Evolutionary conservation across 2,329 filamentous ascomycete genomes (phyloP).

Genomic region (Colletotrichum sp.): DNA sequence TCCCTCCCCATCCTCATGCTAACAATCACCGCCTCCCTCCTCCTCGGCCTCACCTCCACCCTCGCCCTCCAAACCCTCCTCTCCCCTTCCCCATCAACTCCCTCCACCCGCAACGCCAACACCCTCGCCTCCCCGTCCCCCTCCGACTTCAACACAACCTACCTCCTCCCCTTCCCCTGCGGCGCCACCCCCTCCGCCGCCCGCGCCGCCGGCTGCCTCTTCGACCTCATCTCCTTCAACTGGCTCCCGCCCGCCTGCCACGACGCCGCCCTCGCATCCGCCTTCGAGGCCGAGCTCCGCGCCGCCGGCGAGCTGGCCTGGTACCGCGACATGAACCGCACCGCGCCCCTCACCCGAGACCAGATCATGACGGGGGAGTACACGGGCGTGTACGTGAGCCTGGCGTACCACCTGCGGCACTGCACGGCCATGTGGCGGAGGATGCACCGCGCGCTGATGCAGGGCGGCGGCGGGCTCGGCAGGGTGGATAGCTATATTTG

Average conservation of each 20-base stretch:
- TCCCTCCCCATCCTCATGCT: not conserved
- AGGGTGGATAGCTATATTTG: slow-evolving; percentile 12
- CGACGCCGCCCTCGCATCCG: not conserved
- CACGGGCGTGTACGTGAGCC: not conserved
- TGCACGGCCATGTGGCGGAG: slow-evolving; percentile 15
- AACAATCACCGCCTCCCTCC: not conserved
- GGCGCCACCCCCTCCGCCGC: slow-evolving; percentile 2
- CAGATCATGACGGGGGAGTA: slow-evolving; percentile 6
- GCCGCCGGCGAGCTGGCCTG: not conserved
- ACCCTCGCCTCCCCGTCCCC: slow-evolving; percentile 8
- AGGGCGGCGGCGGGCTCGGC: not conserved
- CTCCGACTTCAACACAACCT: not conserved
- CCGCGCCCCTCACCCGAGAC: not conserved
- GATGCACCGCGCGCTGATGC: slow-evolving; percentile 15
- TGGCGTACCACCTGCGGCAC: slow-evolving; percentile 12
- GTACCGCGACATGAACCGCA: not conserved
- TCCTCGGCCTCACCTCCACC: not conserved
- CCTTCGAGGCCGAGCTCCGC: not conserved
- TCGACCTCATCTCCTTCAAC: slow-evolving; percentile 16
- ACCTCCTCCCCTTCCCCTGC: slow-evolving; percentile 3
- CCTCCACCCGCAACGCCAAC: not conserved
- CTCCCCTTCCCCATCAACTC: too few species aligned
- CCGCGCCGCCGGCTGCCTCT: slow-evolving; percentile 8
- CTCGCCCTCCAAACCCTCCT: not conserved
- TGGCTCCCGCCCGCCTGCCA: slow-evolving; percentile 16